Evolutionary conservation across 2,329 filamentous ascomycete genomes (phyloP).

Genomic region (Ceratocystis eucalypticola): DNA sequence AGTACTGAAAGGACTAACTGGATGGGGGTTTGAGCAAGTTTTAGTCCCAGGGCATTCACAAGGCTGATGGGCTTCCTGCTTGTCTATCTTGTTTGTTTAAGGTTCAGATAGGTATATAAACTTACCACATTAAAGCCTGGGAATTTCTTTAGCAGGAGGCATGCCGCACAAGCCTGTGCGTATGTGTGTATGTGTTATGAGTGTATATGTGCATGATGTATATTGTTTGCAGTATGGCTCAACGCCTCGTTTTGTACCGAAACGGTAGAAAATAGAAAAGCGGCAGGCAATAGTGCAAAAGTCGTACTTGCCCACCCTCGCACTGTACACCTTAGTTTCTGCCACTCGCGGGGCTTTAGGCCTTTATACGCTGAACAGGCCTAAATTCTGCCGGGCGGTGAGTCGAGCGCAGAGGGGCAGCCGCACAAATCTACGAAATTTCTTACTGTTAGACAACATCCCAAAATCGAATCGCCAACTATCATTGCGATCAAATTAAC

Average conservation of each 20-base stretch:
- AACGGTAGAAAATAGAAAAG: no score
- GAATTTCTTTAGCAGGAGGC: no score
- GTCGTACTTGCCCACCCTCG: not conserved
- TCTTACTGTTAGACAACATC: conserved; percentile 17
- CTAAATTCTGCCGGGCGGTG: conserved; percentile 19
- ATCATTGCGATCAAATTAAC: conserved; percentile 15
- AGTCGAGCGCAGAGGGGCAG: conserved; percentile 17
- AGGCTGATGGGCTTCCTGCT: not conserved
- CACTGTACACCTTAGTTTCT: conserved; percentile 10
- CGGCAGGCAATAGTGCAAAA: conserved; percentile 9
- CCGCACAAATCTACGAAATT: conserved; percentile 19
- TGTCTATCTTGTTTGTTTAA: not conserved
- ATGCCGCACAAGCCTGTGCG: no score
- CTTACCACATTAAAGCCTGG: not conserved
- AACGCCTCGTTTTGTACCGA: no score
- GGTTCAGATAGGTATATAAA: not conserved
- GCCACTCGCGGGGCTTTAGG: conserved; percentile 11
- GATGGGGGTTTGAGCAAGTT: conserved; percentile 34
- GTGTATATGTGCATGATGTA: not conserved
- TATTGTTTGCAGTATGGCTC: not conserved
- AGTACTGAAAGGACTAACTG: conserved; percentile 50
- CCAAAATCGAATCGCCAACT: conserved; percentile 16
- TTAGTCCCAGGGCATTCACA: not conserved
- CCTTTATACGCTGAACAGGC: not conserved
- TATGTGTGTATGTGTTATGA: not conserved